phyloP scores from a whole-genome alignment of 2,329 filamentous ascomycete genomes.

The Aaosphaeria pasadenensis region DNA sequence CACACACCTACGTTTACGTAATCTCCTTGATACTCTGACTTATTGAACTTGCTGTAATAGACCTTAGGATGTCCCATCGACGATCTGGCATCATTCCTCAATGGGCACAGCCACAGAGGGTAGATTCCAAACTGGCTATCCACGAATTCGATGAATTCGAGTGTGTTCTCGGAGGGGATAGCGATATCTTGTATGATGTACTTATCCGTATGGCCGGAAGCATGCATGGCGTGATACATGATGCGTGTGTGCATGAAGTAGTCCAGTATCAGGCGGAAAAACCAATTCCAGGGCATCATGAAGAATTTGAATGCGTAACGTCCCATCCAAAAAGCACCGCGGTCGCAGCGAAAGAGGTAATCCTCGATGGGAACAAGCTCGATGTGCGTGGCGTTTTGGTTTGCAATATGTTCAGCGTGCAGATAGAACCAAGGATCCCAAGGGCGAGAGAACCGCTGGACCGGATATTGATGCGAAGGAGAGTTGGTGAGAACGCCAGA shows the following conservation, averaged over 20 bases:
- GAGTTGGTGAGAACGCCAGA: conserved; percentile 55
- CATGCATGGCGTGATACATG: conserved; percentile 63
- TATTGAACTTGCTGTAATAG: conserved; percentile 4
- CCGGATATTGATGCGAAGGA: conserved; percentile 19
- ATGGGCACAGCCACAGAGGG: conserved; percentile 59
- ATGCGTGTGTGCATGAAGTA: conserved; percentile 61
- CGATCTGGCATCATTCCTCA: conserved; percentile 29
- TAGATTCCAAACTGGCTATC: conserved; percentile 48
- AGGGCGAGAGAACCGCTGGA: conserved; percentile 51
- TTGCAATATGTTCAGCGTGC: conserved; percentile 45
- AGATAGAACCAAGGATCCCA: conserved; percentile 73
- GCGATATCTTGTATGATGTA: conserved; percentile 65
- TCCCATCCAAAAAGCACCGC: conserved; percentile 64
- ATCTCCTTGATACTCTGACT: not conserved
- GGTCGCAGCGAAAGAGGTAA: conserved; percentile 61
- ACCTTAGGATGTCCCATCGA: conserved; percentile 27
- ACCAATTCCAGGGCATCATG: conserved; percentile 54
- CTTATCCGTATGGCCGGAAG: conserved; percentile 51
- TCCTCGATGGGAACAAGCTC: conserved; percentile 50
- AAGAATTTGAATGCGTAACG: conserved; percentile 60
- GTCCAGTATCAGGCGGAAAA: conserved; percentile 58
- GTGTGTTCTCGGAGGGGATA: conserved; percentile 51
- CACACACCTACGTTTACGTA: conserved; percentile 61
- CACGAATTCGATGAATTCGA: conserved; percentile 52
- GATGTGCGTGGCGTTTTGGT: conserved; percentile 5